Evolutionary conservation across 1,139 yeast genomes (phyloP).

Genomic region (Protomyces lactucae-debilis): DNA sequence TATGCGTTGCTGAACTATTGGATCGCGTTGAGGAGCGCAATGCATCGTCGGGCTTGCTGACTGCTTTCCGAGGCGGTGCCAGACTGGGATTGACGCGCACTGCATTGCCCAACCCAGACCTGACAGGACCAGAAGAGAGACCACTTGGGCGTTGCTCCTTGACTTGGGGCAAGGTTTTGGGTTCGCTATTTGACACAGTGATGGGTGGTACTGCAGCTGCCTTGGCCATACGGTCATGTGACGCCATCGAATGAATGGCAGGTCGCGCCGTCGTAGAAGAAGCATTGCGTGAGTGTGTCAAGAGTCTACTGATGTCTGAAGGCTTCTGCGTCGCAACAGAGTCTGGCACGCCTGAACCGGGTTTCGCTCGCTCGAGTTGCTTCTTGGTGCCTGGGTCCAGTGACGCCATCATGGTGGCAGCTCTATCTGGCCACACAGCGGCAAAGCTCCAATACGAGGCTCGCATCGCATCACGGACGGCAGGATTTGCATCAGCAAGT

Average conservation of each 20-base stretch:
- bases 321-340: neutral
- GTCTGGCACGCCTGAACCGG: slow-evolving; percentile 35
- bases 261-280: neutral
- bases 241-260: neutral
- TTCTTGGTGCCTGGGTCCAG: slow-evolving; percentile 50
- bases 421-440: slow-evolving; percentile 46
- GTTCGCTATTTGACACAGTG: neutral
- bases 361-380: slow-evolving; percentile 55
- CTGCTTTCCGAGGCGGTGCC: slow-evolving; percentile 7
- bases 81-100: slow-evolving; percentile 10
- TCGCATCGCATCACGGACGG: slow-evolving; percentile 72
- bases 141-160: slow-evolving; percentile 3
- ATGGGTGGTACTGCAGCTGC: neutral
- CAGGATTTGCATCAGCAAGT: slow-evolving; percentile 72
- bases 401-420: slow-evolving; percentile 43
- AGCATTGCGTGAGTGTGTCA: neutral
- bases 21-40: slow-evolving; percentile 12
- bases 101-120: slow-evolving; percentile 27
- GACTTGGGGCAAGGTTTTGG: neutral
- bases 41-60: slow-evolving; percentile 5
- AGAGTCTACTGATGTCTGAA: neutral
- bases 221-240: neutral
- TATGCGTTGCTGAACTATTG: neutral
- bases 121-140: slow-evolving; percentile 27
- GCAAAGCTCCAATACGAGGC: slow-evolving; percentile 67